phyloP scores from a whole-genome alignment of 2,329 filamentous ascomycete species.

The Trichothecium roseum region DNA sequence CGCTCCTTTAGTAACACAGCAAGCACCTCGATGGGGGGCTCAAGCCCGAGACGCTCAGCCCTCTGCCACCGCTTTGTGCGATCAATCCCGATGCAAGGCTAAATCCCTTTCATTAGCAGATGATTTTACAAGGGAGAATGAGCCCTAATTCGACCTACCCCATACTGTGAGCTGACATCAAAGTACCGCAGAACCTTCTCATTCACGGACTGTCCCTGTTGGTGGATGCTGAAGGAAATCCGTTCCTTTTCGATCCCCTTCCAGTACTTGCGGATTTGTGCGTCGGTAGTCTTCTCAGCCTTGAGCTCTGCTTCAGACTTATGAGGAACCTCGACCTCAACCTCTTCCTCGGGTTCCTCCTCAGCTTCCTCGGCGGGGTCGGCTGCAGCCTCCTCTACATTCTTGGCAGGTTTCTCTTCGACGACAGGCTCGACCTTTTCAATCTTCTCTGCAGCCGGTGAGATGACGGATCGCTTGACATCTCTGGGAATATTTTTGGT shows the following conservation, averaged over 20 bases:
- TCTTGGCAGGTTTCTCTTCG: constrained; percentile 7
- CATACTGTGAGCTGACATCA: constrained; percentile 84
- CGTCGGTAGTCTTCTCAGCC: constrained; percentile 55
- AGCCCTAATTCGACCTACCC: constrained; percentile 49
- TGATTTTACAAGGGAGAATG: not conserved
- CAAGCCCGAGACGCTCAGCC: constrained; percentile 70
- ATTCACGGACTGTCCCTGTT: constrained; percentile 56
- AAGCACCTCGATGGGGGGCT: constrained; percentile 82
- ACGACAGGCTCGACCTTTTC: constrained; percentile 13
- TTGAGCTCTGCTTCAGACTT: constrained; percentile 38
- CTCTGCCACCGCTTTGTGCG: constrained; percentile 81
- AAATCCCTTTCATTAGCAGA: constrained; percentile 6
- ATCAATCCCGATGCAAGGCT: constrained; percentile 83
- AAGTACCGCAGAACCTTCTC: constrained; percentile 90
- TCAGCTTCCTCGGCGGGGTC: constrained; percentile 12
- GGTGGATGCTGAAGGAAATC: constrained; percentile 64
- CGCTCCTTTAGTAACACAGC: constrained; percentile 68
- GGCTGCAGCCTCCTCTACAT: constrained; percentile 8
- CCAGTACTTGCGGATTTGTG: constrained; percentile 73
- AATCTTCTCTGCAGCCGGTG: constrained; percentile 23
- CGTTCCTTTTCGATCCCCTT: constrained; percentile 57
- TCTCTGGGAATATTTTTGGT: constrained; percentile 42
- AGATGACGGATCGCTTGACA: constrained; percentile 28
- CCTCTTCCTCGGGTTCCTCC: constrained; percentile 13
- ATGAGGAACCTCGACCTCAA: constrained; percentile 8